Conservation (phyloP, 805 yeast species). For the Wickerhamomyces chambardii region DNA sequence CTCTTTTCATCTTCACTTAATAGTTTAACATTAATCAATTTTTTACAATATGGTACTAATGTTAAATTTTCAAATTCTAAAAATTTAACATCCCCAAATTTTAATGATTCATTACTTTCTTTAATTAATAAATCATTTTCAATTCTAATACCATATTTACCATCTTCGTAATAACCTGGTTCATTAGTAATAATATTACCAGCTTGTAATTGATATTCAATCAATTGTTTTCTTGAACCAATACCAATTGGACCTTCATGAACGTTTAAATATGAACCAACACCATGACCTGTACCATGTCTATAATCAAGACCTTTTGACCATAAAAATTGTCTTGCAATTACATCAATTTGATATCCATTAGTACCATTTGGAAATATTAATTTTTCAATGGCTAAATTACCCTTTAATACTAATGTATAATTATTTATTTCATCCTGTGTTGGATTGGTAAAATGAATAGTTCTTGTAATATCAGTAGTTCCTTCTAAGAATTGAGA, state of each 20-base stretch:
- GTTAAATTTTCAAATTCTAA: conserved; percentile 80
- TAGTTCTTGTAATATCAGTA: conserved; percentile 89
- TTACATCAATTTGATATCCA: conserved; percentile 68
- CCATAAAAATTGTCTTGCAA: conserved; percentile 83
- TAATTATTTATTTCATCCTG: conserved; percentile 55
- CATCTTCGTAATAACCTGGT: conserved; percentile 90
- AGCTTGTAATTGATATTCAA: conserved; percentile 40
- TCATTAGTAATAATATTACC: conserved; percentile 87
- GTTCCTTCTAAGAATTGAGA: conserved; percentile 92
- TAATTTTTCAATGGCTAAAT: conserved; percentile 74
- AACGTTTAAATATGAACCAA: conserved; percentile 85
- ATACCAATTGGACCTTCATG: conserved; percentile 94
- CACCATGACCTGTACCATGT: conserved; percentile 98
- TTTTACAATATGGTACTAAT: conserved; percentile 73
- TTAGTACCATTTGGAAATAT: conserved; percentile 71
- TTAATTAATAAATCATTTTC: conserved; percentile 72
- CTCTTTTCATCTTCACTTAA: conserved; percentile 51
- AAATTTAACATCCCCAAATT: conserved; percentile 48
- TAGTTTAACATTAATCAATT: conserved; percentile 53
- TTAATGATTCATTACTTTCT: conserved; percentile 20
- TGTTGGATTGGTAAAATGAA: conserved; percentile 54
- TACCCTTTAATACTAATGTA: conserved; percentile 87
- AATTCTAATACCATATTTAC: conserved; percentile 82
- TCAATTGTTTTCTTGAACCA: conserved; percentile 39
- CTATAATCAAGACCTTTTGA: conserved; percentile 74